Base-by-base conservation (phyloP, 768 basidiomycete species). In the Mycena vitilis region DNA sequence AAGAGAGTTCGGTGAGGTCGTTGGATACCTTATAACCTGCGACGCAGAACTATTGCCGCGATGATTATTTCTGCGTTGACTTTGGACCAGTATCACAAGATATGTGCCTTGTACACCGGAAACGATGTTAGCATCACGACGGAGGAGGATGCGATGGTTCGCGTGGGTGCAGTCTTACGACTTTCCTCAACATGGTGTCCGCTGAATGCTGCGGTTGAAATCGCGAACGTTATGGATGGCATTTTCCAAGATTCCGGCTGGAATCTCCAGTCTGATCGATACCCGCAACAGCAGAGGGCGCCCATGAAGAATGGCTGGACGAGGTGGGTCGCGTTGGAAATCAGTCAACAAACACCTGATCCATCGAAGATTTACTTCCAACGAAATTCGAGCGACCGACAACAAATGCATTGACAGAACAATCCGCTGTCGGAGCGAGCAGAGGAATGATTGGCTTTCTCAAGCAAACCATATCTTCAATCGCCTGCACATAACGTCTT, bases 391-490 rank as follows among this genome's bases (percentile, higher is more conserved):
- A 45, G 20, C 5, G 44, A 45, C 44, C 11, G 20, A 45, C 5
- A 34, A n/a, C 20, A 44, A 5, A 12, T 48, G 1, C 45, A 5
- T 58, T 4, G 9, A 47, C 7, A 45, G 44, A 45, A 25, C 6
- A 30, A 40, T 40, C 34, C 40, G 22, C 16, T 30, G 15, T n/a
- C 58, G 30, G 18, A 16, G 12, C 15, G 10, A 16, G n/a, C n/a
- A n/a, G 11, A 44, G 20, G 4, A 22, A 58, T 30, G 10, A 23
- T 12, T 60, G 59, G 59, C 59, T 60, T n/a, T 12, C 34, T 15
- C 59, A 60, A 38, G 59, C 59, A 18, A 60, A 60, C 34, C 18
- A 60, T 16, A 60, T 60, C 37, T 51, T 60, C 59, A 40, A 8
- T 5, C 48, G 47, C 22, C 45, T 60, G 15, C 2, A 13, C 0